Conservation (phyloP, 1,139 yeast species). For the Candida sp. region DNA sequence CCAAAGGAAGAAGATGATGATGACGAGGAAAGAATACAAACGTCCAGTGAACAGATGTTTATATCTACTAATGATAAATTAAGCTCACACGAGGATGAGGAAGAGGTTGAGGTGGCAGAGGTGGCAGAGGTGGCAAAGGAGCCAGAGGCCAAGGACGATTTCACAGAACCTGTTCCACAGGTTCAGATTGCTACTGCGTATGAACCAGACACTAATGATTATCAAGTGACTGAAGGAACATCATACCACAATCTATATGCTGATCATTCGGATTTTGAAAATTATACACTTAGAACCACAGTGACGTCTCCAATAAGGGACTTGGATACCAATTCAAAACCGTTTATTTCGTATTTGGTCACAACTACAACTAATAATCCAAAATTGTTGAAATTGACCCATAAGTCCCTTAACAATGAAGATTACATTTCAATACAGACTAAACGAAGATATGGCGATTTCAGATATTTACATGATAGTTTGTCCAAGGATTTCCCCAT, state of each 20-base stretch:
- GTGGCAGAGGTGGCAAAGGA: neutral
- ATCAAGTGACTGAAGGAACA: neutral
- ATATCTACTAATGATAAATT: neutral
- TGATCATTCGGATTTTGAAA: constrained; percentile 11
- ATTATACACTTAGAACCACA: constrained; percentile 30
- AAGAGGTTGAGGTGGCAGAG: neutral
- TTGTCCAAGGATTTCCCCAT: constrained; percentile 79
- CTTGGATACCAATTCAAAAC: constrained; percentile 69
- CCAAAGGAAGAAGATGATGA: neutral
- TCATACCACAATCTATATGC: neutral
- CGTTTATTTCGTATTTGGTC: constrained; percentile 77
- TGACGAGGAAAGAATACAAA: neutral
- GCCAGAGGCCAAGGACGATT: neutral
- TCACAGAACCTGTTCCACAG: neutral
- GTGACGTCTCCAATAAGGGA: constrained; percentile 80
- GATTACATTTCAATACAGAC: constrained; percentile 46
- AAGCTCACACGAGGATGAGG: neutral
- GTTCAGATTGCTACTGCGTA: constrained; percentile 1
- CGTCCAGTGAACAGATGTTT: neutral
- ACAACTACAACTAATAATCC: constrained; percentile 58
- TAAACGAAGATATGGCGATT: constrained; percentile 80
- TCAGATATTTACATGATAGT: constrained; percentile 73
- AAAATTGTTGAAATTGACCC: constrained; percentile 30
- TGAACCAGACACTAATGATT: neutral
- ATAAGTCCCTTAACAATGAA: constrained; percentile 8